These are phyloP conservation scores for Lodderomyces oxycetoniae DNA, from an alignment of 1,139 yeast species.

Conservation along the genomic window DNA sequence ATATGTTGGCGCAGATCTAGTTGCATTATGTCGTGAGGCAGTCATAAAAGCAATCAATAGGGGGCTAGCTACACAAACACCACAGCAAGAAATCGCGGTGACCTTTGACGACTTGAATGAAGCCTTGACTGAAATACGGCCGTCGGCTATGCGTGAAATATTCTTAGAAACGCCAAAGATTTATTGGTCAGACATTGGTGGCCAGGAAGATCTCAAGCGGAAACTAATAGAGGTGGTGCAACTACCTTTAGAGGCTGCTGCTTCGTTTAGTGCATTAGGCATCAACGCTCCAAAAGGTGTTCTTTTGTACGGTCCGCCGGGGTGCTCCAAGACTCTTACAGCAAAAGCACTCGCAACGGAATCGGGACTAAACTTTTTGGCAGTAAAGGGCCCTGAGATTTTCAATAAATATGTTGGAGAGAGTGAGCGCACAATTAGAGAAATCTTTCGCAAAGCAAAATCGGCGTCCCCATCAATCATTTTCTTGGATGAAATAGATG, in stretches of 20 bases:
- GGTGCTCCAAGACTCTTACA: slow-evolving; percentile 89
- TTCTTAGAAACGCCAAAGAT: slow-evolving; percentile 92
- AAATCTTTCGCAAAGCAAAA: slow-evolving; percentile 84
- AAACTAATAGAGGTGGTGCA: slow-evolving; percentile 87
- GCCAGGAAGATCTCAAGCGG: slow-evolving; percentile 76
- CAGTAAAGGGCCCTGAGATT: slow-evolving; percentile 94
- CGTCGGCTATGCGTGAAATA: slow-evolving; percentile 96
- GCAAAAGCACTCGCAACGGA: slow-evolving; percentile 96
- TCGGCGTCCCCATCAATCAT: slow-evolving; percentile 91
- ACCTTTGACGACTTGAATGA: slow-evolving; percentile 51
- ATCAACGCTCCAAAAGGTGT: slow-evolving; percentile 91
- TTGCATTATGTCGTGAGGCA: slow-evolving; percentile 82
- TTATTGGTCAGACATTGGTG: slow-evolving; percentile 93
- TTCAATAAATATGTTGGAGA: slow-evolving; percentile 95
- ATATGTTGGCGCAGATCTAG: slow-evolving; percentile 78
- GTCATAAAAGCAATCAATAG: slow-evolving; percentile 78
- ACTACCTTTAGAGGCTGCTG: slow-evolving; percentile 81
- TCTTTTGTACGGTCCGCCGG: slow-evolving; percentile 90
- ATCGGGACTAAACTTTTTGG: slow-evolving; percentile 85
- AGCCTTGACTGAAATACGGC: slow-evolving; percentile 76
- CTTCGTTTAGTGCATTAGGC: slow-evolving; percentile 70
- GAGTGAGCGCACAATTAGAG: slow-evolving; percentile 83
- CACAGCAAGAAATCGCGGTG: slow-evolving; percentile 27
- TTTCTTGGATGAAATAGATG: slow-evolving; percentile 94
- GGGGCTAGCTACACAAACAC: slow-evolving; percentile 31